Evolutionary conservation across 2,329 filamentous ascomycete genomes (phyloP).

Genomic region (Claviceps paspali): DNA sequence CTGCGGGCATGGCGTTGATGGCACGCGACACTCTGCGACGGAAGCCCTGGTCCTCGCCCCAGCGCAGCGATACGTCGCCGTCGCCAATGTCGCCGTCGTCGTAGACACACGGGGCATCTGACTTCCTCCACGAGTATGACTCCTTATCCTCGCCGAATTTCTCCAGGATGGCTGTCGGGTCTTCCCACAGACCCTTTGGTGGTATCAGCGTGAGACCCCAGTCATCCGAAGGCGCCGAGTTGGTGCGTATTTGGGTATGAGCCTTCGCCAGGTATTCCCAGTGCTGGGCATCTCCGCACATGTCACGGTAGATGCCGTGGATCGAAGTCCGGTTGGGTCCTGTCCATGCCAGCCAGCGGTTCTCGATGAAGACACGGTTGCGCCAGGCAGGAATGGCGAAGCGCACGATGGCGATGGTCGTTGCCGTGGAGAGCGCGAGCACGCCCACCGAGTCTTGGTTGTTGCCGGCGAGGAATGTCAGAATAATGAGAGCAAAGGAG

Average conservation of each 20-base stretch:
- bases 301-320: neutral
- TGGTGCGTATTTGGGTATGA: neutral
- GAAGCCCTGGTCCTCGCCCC: neutral
- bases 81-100: neutral
- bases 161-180: neutral
- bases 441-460: neutral
- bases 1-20: neutral
- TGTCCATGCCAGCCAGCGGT: slow-evolving; percentile 1
- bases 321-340: neutral
- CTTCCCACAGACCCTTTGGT: neutral
- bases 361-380: neutral
- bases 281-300: neutral
- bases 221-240: neutral
- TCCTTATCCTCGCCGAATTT: neutral
- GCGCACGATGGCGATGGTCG: neutral
- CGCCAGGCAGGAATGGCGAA: neutral
- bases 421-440: neutral
- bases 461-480: slow-evolving; percentile 1
- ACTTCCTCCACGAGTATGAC: neutral
- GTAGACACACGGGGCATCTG: neutral
- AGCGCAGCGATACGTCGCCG: neutral
- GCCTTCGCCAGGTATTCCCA: neutral
- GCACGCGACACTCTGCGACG: neutral
- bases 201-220: neutral
- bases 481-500: neutral